Percentiles rank a stretch among this genome's conserved stretches.
These are phyloP conservation scores for Trichophyton schoenleinii DNA, from an alignment of 2,329 filamentous ascomycete species.

Conservation along the genomic window DNA sequence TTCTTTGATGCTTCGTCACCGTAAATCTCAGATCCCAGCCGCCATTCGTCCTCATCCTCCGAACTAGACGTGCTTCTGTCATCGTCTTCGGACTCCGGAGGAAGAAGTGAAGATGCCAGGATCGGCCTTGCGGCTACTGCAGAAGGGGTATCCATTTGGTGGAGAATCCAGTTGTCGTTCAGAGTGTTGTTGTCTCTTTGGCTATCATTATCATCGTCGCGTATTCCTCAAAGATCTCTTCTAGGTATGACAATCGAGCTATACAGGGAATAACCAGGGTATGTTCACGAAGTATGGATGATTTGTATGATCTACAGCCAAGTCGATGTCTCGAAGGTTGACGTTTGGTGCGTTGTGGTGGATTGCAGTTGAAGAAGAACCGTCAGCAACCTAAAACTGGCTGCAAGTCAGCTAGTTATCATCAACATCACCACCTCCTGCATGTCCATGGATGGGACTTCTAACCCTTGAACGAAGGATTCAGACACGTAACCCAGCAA, in stretches of 20 bases:
- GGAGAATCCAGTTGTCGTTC: not conserved
- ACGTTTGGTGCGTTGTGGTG: not conserved
- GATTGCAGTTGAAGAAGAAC: not conserved
- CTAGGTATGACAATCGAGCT: too few relatives aligned
- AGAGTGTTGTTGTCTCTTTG: not conserved
- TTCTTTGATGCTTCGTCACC: not conserved
- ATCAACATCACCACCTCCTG: too few relatives aligned
- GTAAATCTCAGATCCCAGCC: not conserved
- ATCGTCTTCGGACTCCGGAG: not conserved
- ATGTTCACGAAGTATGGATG: too few relatives aligned
- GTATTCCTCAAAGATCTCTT: too few relatives aligned
- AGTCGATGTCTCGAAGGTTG: too few relatives aligned
- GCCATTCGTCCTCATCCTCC: not conserved
- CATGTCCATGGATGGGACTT: too few relatives aligned
- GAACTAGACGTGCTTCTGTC: not conserved
- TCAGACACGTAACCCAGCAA: not conserved
- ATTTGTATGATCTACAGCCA: too few relatives aligned
- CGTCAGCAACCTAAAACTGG: not conserved
- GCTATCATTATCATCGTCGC: too few relatives aligned
- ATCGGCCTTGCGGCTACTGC: constrained; percentile 8
- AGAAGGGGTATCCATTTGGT: not conserved
- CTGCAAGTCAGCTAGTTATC: too few relatives aligned
- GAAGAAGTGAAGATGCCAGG: constrained; percentile 12
- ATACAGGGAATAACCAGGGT: too few relatives aligned
- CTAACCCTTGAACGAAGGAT: not conserved